phyloP scores from a whole-genome alignment of 768 basidiomycete species.

The Termitomyces sp. region DNA sequence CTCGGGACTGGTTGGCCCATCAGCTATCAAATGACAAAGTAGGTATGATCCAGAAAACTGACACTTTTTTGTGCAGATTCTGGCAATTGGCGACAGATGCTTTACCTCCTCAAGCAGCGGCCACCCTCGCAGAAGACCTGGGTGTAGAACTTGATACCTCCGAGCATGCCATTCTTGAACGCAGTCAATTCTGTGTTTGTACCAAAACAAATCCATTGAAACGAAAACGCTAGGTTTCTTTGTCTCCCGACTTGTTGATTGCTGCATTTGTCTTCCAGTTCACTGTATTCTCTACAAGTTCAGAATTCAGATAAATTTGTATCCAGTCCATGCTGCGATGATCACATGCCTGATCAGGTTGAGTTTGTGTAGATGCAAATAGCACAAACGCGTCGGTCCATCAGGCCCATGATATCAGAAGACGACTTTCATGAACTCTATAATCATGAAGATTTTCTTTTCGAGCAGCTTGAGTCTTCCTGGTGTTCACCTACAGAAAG shows the following conservation, averaged over 20 bases:
- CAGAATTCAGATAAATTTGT: neutral
- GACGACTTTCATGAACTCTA: neutral
- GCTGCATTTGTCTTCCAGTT: neutral
- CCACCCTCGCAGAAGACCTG: conserved; percentile 67
- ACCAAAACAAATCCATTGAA: conserved; percentile 37
- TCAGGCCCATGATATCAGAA: neutral
- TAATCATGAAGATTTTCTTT: neutral
- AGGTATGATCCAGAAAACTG: neutral
- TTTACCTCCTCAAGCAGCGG: conserved; percentile 59
- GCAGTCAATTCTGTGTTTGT: conserved; percentile 47
- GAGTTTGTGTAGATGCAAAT: neutral
- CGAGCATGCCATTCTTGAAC: conserved; percentile 67
- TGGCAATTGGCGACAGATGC: conserved; percentile 70
- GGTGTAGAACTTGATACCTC: conserved; percentile 75
- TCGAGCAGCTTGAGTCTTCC: no score
- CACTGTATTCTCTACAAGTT: neutral
- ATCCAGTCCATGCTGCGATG: neutral
- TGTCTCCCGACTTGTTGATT: neutral
- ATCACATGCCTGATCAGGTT: neutral
- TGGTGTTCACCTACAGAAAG: no score
- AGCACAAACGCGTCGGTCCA: neutral
- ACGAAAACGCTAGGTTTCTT: conserved; percentile 37
- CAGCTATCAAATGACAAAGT: neutral
- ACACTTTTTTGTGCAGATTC: conserved; percentile 44
- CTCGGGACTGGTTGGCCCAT: neutral